Percentiles rank a stretch among this genome's conserved stretches.
Conservation (phyloP, 2,329 filamentous ascomycete genomes). For the Aureobasidium namibiae region DNA sequence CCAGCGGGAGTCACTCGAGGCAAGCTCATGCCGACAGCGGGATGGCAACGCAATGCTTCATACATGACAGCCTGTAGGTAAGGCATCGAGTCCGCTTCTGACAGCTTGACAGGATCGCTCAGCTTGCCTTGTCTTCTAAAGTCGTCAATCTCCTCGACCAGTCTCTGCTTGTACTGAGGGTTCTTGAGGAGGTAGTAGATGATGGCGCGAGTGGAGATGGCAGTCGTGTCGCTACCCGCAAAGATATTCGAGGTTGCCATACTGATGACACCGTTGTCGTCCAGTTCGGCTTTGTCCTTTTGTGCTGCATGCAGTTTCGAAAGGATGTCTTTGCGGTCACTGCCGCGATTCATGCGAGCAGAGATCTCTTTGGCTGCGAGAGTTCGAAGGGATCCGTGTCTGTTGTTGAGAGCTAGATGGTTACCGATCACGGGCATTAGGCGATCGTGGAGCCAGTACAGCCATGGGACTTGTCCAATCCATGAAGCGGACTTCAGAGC, state of each 20-base stretch:
- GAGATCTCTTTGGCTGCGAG: conserved; percentile 25
- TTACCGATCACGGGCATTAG: conserved; percentile 31
- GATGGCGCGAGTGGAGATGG: conserved; percentile 29
- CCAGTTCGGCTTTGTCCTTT: conserved; percentile 31
- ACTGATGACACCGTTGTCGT: conserved; percentile 28
- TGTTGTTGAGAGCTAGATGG: conserved; percentile 26
- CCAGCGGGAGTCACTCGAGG: conserved; percentile 31
- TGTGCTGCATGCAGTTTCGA: conserved; percentile 29
- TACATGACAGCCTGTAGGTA: conserved; percentile 38
- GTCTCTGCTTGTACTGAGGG: conserved; percentile 21
- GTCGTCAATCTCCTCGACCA: conserved; percentile 29
- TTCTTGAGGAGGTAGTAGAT: conserved; percentile 32
- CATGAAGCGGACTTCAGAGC: conserved; percentile 28
- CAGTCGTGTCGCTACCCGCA: conserved; percentile 38
- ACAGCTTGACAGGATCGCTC: conserved; percentile 22
- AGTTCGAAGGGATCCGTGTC: conserved; percentile 27
- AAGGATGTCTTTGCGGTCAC: conserved; percentile 31
- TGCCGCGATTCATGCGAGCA: conserved; percentile 25
- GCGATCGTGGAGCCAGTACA: conserved; percentile 26
- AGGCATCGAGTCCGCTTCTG: conserved; percentile 28
- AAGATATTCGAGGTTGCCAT: conserved; percentile 33
- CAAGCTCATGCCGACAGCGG: conserved; percentile 33
- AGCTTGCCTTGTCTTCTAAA: conserved; percentile 20
- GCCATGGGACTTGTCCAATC: conserved; percentile 31
- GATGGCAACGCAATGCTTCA: conserved; percentile 36